Percentiles rank a stretch among this genome's conserved stretches.
Conservation (phyloP, 2,329 filamentous ascomycete species). For the Xylariaceae sp. region DNA sequence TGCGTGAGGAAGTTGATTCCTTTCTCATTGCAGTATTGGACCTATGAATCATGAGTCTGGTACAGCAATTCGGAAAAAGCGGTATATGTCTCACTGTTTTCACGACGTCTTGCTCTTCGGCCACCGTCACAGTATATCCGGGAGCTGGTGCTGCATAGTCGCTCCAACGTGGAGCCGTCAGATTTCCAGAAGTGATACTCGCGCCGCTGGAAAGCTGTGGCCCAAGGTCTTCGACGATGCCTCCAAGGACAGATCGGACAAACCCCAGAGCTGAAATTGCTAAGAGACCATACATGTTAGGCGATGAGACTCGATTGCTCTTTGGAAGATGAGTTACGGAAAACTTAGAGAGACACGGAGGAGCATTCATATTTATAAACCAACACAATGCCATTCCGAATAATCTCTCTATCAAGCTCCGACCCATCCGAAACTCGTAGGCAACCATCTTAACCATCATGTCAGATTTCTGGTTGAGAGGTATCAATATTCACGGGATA, state of each 20-base stretch:
- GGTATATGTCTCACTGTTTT: neutral
- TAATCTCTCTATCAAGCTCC: too few relatives aligned
- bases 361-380: too few relatives aligned
- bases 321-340: too few relatives aligned
- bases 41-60: neutral
- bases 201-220: neutral
- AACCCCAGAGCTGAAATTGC: neutral
- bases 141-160: neutral
- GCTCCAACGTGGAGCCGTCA: neutral
- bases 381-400: too few relatives aligned
- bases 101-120: neutral
- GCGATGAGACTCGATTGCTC: neutral
- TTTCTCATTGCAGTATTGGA: neutral
- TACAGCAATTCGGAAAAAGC: neutral
- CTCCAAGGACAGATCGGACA: neutral
- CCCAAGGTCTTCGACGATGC: neutral
- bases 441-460: too few relatives aligned
- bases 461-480: too few relatives aligned
- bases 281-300: neutral
- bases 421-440: too few relatives aligned
- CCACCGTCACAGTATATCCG: neutral
- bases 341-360: too few relatives aligned
- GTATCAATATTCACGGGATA: too few relatives aligned
- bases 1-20: slow-evolving; percentile 1
- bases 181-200: neutral